Evolutionary conservation across 169 alveolate species (phyloP).

Genomic region (Plasmodium malariae): DNA sequence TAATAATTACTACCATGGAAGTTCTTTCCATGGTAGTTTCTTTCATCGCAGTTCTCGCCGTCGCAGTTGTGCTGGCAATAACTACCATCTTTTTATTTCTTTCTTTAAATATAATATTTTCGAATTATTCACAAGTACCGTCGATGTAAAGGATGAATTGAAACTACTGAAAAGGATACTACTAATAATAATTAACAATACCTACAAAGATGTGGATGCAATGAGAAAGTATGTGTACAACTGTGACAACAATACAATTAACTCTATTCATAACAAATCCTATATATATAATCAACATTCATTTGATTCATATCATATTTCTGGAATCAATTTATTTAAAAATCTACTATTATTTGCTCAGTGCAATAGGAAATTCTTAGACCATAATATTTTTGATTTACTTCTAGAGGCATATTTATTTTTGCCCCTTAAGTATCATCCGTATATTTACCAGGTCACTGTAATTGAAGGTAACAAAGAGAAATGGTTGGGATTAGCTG

Average conservation of each 20-base stretch:
- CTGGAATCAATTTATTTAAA: conserved; percentile 63
- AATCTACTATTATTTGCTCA: conserved; percentile 48
- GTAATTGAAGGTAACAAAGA: not conserved
- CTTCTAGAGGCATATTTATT: conserved; percentile 21
- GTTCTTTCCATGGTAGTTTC: too few species aligned
- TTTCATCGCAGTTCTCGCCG: too few species aligned
- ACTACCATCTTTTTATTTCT: conserved; percentile 20
- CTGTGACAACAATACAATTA: not conserved
- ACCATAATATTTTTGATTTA: conserved; percentile 30
- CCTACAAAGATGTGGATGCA: conserved; percentile 4
- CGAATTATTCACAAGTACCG: conserved; percentile 19
- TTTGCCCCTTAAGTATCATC: conserved; percentile 50
- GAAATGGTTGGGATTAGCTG: too few species aligned
- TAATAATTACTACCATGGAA: too few species aligned
- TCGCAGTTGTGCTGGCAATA: too few species aligned
- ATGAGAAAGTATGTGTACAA: conserved; percentile 31
- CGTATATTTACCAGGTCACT: conserved; percentile 32
- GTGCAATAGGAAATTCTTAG: conserved; percentile 12
- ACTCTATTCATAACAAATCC: not conserved
- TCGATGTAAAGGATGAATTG: conserved; percentile 18
- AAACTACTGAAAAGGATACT: conserved; percentile 14
- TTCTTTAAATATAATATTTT: conserved; percentile 47
- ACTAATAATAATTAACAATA: conserved; percentile 9
- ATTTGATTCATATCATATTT: conserved; percentile 16
- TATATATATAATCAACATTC: conserved; percentile 35